phyloP scores from a whole-genome alignment of 345 rosid genomes.

The Anacardium occidentale region DNA sequence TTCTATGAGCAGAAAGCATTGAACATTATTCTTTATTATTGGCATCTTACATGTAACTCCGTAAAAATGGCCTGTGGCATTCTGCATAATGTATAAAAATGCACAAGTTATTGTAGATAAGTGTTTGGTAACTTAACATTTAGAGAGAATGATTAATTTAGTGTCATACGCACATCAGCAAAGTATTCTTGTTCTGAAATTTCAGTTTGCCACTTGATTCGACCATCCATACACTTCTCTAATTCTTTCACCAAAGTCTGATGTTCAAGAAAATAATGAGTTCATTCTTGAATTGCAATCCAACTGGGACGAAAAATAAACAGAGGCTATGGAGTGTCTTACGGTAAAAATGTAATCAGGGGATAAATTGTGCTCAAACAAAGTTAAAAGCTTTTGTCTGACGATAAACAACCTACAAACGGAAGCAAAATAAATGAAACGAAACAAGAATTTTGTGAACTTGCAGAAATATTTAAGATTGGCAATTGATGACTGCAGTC shows the following conservation, averaged over 20 bases:
- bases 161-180: background rate
- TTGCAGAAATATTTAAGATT: background rate
- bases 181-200: constrained; percentile 3
- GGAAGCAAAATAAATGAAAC: background rate
- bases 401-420: constrained; percentile 15
- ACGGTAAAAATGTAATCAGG: constrained; percentile 15
- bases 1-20: background rate
- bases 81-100: background rate
- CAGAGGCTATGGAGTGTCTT: background rate
- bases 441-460: background rate
- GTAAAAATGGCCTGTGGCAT: background rate
- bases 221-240: constrained; percentile 10
- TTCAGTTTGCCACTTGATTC: background rate
- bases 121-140: too few relatives aligned
- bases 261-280: background rate
- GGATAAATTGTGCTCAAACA: constrained; percentile 16
- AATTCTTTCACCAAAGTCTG: constrained; percentile 21
- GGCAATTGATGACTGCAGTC: background rate
- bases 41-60: background rate
- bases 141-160: background rate
- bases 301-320: background rate
- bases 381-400: constrained; percentile 13
- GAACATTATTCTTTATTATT: background rate
- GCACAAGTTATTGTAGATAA: background rate
- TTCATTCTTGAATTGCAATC: background rate